These are phyloP conservation scores for Arbutus unedo DNA, from an alignment of 148 eudicot species.

Conservation along the genomic window DNA sequence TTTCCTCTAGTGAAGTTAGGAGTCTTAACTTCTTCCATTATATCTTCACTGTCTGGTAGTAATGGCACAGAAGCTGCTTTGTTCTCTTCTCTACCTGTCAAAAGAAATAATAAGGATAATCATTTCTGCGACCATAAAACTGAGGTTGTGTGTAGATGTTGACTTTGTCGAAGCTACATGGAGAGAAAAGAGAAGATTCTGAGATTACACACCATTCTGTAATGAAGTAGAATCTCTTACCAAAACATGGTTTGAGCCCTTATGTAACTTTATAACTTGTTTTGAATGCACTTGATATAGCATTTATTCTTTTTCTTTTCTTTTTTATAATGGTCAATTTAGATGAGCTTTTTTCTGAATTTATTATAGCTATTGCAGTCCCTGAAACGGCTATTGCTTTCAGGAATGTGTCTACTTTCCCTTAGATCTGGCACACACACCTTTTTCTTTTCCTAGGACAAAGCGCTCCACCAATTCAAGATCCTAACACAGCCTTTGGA, in stretches of 20 bases:
- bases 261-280: neutral
- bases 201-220: too few relatives aligned
- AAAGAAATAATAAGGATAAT: slow-evolving; percentile 4
- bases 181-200: too few relatives aligned
- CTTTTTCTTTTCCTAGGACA: too few relatives aligned
- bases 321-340: too few relatives aligned
- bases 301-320: too few relatives aligned
- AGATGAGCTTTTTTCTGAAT: too few relatives aligned
- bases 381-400: neutral
- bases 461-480: too few relatives aligned
- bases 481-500: too few relatives aligned
- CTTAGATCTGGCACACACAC: too few relatives aligned
- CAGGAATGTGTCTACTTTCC: neutral
- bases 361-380: neutral
- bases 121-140: neutral
- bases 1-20: slow-evolving; percentile 49
- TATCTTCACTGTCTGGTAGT: slow-evolving; percentile 47
- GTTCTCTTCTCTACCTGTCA: slow-evolving; percentile 40
- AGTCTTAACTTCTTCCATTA: slow-evolving; percentile 52
- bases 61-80: slow-evolving; percentile 38
- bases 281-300: neutral
- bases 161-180: too few relatives aligned
- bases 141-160: too few relatives aligned
- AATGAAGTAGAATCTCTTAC: neutral
- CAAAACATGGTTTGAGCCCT: neutral